Evolutionary conservation across 75 land plant species (phyloP), one percentile per base, ranked within the genome.

Genomic region (Sequoiadendron giganteum): DNA sequence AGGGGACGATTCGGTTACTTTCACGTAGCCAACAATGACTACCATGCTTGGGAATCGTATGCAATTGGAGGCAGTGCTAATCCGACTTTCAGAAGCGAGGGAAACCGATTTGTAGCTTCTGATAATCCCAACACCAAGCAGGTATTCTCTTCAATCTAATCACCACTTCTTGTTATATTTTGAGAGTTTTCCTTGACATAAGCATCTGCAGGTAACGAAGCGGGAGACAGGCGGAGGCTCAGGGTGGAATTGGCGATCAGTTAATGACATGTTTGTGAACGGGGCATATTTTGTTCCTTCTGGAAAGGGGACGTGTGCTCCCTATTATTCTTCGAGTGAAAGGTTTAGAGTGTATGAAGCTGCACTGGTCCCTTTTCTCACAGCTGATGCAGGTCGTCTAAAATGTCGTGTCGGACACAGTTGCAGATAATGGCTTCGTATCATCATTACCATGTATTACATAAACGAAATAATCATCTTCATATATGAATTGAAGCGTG

Each of bases 61-160:
- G 96, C 95, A 3, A 88, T 95, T 18, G 95, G 96, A 10, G 96
- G 95, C 4, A 95, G 96, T 49, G 89, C 93, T 3, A 88, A 90
- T 48, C 96, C 95, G 11, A 94, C 94, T 11, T 94, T 95, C 40
- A 80, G 92, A 15, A 95, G 96, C 54, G 91, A 95, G 89, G 96
- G 95, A 15, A 95, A 94, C 90, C 88, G 91, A 86, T 95, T 90
- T 65, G 34, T 68, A 1, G 95, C 95, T 25, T 87, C 97, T 32
- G 76, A 90, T 4, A 86, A 87, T 58, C 82, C 68, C 10, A 18
- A 15, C 3, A 54, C 47, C 1, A 91, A 90, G 78, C 70, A 92
- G 89, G 92, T 92, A 10, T 14, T 52, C 16, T 52, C 15, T 13
- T 52, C 70, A 75, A 34, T 52, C 28, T 36, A 18, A 16, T 45